Base-by-base conservation (phyloP, 495 filamentous ascomycete species). In the Aspergillus olivimuriae region DNA sequence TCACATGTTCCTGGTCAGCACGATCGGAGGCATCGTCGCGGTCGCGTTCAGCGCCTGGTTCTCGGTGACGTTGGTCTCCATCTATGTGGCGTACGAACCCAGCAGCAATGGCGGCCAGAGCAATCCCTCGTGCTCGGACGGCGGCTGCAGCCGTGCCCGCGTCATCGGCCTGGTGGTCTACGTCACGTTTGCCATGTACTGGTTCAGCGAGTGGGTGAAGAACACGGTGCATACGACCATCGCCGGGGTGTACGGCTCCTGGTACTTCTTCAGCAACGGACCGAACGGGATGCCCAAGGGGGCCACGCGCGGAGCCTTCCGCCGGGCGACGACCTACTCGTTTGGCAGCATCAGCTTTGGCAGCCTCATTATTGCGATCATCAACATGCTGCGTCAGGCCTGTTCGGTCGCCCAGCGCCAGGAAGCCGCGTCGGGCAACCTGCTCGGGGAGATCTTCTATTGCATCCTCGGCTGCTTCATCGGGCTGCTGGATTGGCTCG, bases 261-360 rank as follows among this genome's bases (percentile, higher is more conserved):
- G 90, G 90, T 97, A 94, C 65, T 95, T 95, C 69, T 82, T 72
- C 51, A 66, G 72, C 24, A 66, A 75, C 14, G 84, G 84, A 34
- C 62, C 75, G 0, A 61, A 61, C 15, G 75, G 76, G 2, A 83
- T 86, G 58, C 89, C 89, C 3, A 78, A 69, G 33, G 78, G 79
- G 9, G 81, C 86, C 4, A 95, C 91, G 1, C 74, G 87, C 5
- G 86, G 87, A 12, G 72, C 70, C 2, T 77, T 91, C 40, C 78
- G 77, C 44, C 76, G 89, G 31, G 75, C 88, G 3, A 73, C 88
- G 35, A 94, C 90, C 2, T 94, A 91, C 65, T 90, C 84, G 30
- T 96, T 95, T 52, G 90, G 91, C 17, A 89, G 84, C 41, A 92
- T 96, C 60, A 84, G 80, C 41, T 73, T 95, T 19, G 89, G 91